Conservation (phyloP, 192 early-diverging fungal species). For the Gonapodya prolifera region DNA sequence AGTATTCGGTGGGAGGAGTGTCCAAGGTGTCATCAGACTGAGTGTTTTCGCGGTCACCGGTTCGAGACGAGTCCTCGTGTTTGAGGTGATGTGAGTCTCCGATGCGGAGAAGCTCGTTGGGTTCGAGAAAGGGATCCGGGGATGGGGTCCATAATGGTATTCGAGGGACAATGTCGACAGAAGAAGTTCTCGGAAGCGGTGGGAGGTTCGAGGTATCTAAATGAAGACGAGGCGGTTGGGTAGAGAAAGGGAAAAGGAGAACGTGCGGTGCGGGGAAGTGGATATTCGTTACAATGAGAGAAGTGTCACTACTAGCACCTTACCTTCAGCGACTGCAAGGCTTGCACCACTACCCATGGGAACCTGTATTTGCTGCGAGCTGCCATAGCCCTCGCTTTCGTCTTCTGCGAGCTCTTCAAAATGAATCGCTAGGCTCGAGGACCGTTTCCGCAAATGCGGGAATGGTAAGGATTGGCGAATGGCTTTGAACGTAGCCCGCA, state of each 20-base stretch:
- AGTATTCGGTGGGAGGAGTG: background rate
- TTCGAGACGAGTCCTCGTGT: background rate
- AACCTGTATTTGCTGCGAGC: background rate
- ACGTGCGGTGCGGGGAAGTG: background rate
- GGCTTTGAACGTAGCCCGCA: background rate
- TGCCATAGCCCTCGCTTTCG: background rate
- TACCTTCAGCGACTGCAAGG: background rate
- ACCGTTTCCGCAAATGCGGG: background rate
- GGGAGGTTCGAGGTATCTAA: background rate
- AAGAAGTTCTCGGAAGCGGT: background rate
- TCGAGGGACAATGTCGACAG: too few species aligned
- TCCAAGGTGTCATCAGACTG: too few species aligned
- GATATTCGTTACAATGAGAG: background rate
- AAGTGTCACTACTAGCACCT: background rate
- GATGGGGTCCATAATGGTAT: background rate
- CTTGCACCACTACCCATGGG: background rate
- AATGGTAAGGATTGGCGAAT: background rate
- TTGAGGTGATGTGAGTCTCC: background rate
- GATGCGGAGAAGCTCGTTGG: background rate
- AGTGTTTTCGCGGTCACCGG: too few species aligned
- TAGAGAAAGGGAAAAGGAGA: background rate
- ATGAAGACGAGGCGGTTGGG: background rate
- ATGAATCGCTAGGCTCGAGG: background rate
- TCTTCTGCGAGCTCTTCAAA: background rate
- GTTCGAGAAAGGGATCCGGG: background rate